Base-by-base conservation (phyloP, 371 early-diverging fungal genomes). In the Lichtheimia ramosa region DNA sequence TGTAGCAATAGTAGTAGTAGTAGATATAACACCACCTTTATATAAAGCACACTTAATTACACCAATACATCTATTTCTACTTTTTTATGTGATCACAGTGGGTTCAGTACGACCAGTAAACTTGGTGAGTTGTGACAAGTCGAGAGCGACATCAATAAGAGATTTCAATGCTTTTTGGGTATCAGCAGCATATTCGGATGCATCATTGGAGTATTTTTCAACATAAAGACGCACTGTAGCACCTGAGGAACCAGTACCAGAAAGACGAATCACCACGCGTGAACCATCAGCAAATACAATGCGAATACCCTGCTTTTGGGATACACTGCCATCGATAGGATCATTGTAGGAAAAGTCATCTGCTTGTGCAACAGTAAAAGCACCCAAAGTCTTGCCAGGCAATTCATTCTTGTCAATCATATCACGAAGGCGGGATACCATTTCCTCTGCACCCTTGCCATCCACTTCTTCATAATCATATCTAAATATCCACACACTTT, bases 401-500 rank as follows among this genome's bases (percentile, higher is more conserved):
- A 91, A 62, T 43, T 79, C 72, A 24, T 71, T 68, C 28, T 66
- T 79, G 14, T 70, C 73, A 40, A 83, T 79, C 64, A 79, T 64
- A 1, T 68, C 59, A 54, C 86, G 83, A 56, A 98, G 82, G 51
- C 79, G 84, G 3, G 77, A 77, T 41, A 95, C 88, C 89, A 96
- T 88, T 62, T 86, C 79, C 34, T 78, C 83, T 18, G 97, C 98
- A 27, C 82, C 83, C 13, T 86, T 87, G 16, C 86, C 73, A 28
- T 91, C 93, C 8, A 98, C 96, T 63, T 97, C 97, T 67, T 98
- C 98, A 71, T 95, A 98, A 72, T 98, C 98, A 68, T 96, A 97
- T 71, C 84, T 71, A 56, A n/a, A 24, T 28, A 10, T 34, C 10
- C 12, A 28, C 18, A 5, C n/a, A n/a, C n/a, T 34, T 28, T 55